Evolutionary conservation across 2,329 filamentous ascomycete genomes (phyloP), one percentile per base, ranked within the genome.

Genomic region (Epichloe bromicola): DNA sequence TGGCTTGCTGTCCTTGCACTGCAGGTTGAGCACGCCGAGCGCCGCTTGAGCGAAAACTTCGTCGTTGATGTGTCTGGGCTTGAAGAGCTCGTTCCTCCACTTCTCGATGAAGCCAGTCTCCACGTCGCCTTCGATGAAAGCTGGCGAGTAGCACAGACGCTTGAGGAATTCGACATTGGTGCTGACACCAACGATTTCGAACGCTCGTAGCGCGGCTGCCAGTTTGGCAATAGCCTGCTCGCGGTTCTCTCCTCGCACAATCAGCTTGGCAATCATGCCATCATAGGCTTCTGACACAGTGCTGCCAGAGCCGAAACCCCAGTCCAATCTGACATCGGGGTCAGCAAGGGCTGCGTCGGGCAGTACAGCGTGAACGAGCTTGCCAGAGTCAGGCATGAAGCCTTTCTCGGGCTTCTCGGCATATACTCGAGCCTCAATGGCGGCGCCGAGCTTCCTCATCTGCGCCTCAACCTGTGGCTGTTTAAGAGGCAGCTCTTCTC

Each of bases 151-250:
- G 65, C 89, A 95, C 51, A 96, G 76, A 8, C 83, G 79, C 72
- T 97, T 97, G 53, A 98, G 71, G 63, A 98, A 98, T 66, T 97
- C 93, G 55, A 98, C 90, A 64, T 98, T 98, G 6, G 93, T 98
- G 63, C 87, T 85, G 7, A 94, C 79, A 0, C 93, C 93, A 3
- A 91, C 93, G 11, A 98, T 83, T 67, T 98, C 88, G 63, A 97
- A 98, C 46, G 88, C 78, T 57, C 88, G 84, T 11, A 98, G 72
- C 1, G 93, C 90, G 4, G 83, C 74, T 38, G 82, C 80, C 53
- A 98, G 75, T 66, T 88, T 94, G 53, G 86, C 82, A 47, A 98
- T 84, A 3, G 90, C 88, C 26, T 86, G 84, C 63, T 85, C 79
- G 53, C 93, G 79, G 51, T 85, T 85, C 15, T 80, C 78, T 1